Evolutionary conservation across 2,329 filamentous ascomycete species (phyloP), one percentile per base, ranked within the genome.

Genomic region (Arachnomyces sp.): DNA sequence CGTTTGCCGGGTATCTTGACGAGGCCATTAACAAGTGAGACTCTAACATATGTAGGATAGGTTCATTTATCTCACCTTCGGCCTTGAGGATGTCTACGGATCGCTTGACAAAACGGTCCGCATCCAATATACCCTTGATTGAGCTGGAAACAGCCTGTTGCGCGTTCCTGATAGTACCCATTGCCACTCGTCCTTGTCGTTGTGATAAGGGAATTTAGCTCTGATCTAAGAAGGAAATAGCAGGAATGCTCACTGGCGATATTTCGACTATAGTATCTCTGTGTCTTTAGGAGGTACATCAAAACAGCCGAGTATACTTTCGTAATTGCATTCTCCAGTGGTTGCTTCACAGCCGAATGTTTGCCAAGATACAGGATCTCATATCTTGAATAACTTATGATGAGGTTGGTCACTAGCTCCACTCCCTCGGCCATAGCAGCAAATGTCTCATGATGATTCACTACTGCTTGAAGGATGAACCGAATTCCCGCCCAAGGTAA

Each of bases 401-500:
- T 50, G 15, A 51, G 13, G n/a, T 44, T 32, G 6, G 47, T 38
- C 14, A 48, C 34, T 12, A 21, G 17, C 35, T 49, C 46, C 7
- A 48, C 25, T 16, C 37, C 43, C 25, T 51, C 36, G 28, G 45
- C 25, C n/a, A 42, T 42, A 9, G 38, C 15, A 8, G 11, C 25
- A 32, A 40, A 52, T 7, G 33, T 34, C 7, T 42, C 12, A 6
- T 13, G 31, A 14, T 52, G 48, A 18, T 16, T 45, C 45, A 36
- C 45, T 46, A 29, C 45, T 37, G 56, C 59, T 42, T 57, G 44
- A 2, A 63, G 47, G 21, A 62, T 14, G 16, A 60, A 49, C 7
- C 56, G 50, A 35, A 62, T 43, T 11, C 44, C 53, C 21, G 56
- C 60, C 60, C 55, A 63, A 21, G 56, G 58, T 29, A 62, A 46